Evolutionary conservation across 2,329 filamentous ascomycete genomes (phyloP), one percentile per base, ranked within the genome.

Genomic region (Xylariaceae sp.): DNA sequence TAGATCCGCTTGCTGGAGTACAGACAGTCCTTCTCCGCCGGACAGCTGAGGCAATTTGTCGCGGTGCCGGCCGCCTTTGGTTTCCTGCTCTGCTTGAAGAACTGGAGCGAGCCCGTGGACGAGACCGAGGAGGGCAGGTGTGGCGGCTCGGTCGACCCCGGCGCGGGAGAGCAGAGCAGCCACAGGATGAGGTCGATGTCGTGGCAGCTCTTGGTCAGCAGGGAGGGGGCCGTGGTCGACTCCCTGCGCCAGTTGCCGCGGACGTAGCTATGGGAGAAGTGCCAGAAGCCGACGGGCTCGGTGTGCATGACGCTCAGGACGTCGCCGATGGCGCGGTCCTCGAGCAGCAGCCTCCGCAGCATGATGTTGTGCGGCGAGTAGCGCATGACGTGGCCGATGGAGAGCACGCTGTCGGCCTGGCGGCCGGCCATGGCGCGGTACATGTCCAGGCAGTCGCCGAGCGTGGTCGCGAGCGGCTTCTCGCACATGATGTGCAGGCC

Each of bases 211-310:
- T 96, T 98, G 3, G 90, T 94, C 19, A 98, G 70, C 2, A 98
- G 68, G 1, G 84, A 90, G 5, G 80, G 90, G 16, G 74, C 89
- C n/a, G 73, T 80, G 5, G 65, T 80, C 1, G 77, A 80, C 45
- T 86, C 78, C 42, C 84, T 85, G 5, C 90, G 77, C 92, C 92
- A 96, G 60, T 96, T 95, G 12, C 92, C 92, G 29, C 85, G 75
- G 22, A 96, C 90, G 49, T 90, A 94, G 26, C 80, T 87, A 57
- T 94, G 89, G 1, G 83, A 71, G 55, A 93, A 96, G 57, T 96
- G 92, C 86, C 88, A 96, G 80, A 83, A 94, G 1, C 92, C 92
- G 0, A 98, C 81, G 0, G 92, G 92, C 57, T 96, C 92, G 0
- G 86, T 92, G 59, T 96, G 92, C 43, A 93, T 84, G 24, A 94